Evolutionary conservation across 768 basidiomycete genomes (phyloP), one percentile per base, ranked within the genome.

Genomic region (Suillus spraguei): DNA sequence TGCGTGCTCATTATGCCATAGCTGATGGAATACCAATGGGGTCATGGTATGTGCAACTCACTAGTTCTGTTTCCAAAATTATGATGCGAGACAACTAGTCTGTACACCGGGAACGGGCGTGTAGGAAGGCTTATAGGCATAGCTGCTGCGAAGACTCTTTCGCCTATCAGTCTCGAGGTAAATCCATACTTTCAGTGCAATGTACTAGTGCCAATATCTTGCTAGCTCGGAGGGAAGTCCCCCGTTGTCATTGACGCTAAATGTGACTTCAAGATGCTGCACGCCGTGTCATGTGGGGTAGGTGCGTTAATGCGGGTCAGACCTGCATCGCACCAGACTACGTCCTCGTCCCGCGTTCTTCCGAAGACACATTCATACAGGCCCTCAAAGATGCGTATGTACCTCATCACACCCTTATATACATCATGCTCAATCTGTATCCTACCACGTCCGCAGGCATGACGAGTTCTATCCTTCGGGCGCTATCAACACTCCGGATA

Each of bases 221-320:
- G 61, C 35, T 64, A 87, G 86, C 85, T 87, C 35, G 86, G 86
- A 70, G 88, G 92, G 32, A 92, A 94, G 73, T 87, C 84, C 1
- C 92, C 92, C 1, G 90, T 87, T 22, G 79, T 94, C 65, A 77
- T 95, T 50, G 90, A 94, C 72, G 81, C 90, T 0, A 80, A 78
- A 24, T 86, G 84, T 60, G 88, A 95, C 70, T 75, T 94, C 58
- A 80, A 86, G 62, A 76, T 81, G 82, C 88, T 0, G 90, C 91
- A 3, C 83, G 82, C 49, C 82, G 93, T n/a, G 80, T 95, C 50
- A 72, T 94, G 41, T 94, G 91, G 91, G 92, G 92, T n/a, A 92
- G 92, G 68, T 76, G 78, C 54, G 74, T 78, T n/a, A 95, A 95
- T 67, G 86, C 85, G 0, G 94, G 94, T 3, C 85, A 94, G 78